phyloP scores from a whole-genome alignment of 1,284 basidiomycete species.

The Erythrobasidium hasegawianum region DNA sequence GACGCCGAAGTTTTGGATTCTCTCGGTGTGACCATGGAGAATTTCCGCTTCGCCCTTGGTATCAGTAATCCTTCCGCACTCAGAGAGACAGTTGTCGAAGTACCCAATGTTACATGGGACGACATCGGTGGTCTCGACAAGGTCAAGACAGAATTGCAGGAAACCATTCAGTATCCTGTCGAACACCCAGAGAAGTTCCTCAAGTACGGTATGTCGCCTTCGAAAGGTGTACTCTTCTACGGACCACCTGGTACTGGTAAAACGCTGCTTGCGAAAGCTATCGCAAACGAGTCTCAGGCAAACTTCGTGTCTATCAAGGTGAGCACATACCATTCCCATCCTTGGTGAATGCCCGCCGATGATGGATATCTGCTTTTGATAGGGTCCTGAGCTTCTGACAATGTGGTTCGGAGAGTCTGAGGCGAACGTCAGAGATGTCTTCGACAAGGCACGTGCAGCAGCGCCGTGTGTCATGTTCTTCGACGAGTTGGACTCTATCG shows the following conservation, averaged over 20 bases:
- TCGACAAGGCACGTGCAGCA: constrained; percentile 98
- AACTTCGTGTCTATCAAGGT: constrained; percentile 95
- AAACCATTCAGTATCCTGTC: constrained; percentile 99
- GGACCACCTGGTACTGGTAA: constrained; percentile 97
- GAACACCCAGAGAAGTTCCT: constrained; percentile 99
- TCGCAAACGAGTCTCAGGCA: constrained; percentile 98
- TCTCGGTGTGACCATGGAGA: constrained; percentile 94
- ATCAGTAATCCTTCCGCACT: constrained; percentile 94
- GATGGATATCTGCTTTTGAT: not conserved
- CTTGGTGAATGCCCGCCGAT: too few relatives aligned
- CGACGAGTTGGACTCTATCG: constrained; percentile 97
- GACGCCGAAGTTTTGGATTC: constrained; percentile 95
- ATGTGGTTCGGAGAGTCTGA: constrained; percentile 99
- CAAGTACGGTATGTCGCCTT: constrained; percentile 99
- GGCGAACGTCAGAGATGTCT: constrained; percentile 98
- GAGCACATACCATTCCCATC: too few relatives aligned
- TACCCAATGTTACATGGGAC: constrained; percentile 94
- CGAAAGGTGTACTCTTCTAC: constrained; percentile 97
- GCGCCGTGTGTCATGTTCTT: constrained; percentile 99
- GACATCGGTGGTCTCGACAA: constrained; percentile 99
- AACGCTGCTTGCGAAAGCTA: constrained; percentile 90
- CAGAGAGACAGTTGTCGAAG: constrained; percentile 93
- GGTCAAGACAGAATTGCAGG: constrained; percentile 98
- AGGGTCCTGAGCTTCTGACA: constrained; percentile 54
- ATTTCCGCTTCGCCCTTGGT: constrained; percentile 94